phyloP scores from a whole-genome alignment of 768 basidiomycete genomes.

The Austroboletus festivus region DNA sequence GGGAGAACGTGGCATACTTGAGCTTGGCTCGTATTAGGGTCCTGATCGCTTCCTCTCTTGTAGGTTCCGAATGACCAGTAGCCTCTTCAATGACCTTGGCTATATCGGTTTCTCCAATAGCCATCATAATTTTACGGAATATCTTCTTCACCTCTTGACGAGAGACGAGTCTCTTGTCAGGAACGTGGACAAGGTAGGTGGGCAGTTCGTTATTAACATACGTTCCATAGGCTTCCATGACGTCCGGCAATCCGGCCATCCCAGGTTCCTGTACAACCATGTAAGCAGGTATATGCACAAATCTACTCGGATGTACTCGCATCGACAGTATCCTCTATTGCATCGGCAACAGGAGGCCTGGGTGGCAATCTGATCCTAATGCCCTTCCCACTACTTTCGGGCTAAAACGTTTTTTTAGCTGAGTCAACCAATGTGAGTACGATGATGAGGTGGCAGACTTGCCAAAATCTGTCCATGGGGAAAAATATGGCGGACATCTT shows the following conservation, averaged over 20 bases:
- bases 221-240: slow-evolving; percentile 20
- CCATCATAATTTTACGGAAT: slow-evolving; percentile 25
- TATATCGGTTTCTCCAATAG: slow-evolving; percentile 26
- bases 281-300: too few species aligned
- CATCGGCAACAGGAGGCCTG: slow-evolving; percentile 11
- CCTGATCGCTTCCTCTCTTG: slow-evolving; percentile 21
- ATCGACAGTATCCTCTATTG: neutral
- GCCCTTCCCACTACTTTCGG: slow-evolving; percentile 24
- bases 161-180: slow-evolving; percentile 24
- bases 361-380: too few species aligned
- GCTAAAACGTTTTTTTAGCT: slow-evolving; percentile 4
- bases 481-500: slow-evolving; percentile 26
- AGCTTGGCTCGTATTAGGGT: slow-evolving; percentile 21
- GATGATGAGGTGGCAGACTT: slow-evolving; percentile 1
- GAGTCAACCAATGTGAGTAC: neutral
- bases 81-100: slow-evolving; percentile 16
- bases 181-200: slow-evolving; percentile 27
- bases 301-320: neutral
- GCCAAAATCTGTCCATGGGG: slow-evolving; percentile 31
- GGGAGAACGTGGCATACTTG: slow-evolving; percentile 30
- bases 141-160: slow-evolving; percentile 30
- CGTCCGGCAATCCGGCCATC: slow-evolving; percentile 16
- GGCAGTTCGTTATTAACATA: slow-evolving; percentile 32
- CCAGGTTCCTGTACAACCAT: neutral
- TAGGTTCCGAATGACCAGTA: slow-evolving; percentile 14